Evolutionary conservation across 2,329 filamentous ascomycete genomes (phyloP).

Genomic region (Talaromyces sp.): DNA sequence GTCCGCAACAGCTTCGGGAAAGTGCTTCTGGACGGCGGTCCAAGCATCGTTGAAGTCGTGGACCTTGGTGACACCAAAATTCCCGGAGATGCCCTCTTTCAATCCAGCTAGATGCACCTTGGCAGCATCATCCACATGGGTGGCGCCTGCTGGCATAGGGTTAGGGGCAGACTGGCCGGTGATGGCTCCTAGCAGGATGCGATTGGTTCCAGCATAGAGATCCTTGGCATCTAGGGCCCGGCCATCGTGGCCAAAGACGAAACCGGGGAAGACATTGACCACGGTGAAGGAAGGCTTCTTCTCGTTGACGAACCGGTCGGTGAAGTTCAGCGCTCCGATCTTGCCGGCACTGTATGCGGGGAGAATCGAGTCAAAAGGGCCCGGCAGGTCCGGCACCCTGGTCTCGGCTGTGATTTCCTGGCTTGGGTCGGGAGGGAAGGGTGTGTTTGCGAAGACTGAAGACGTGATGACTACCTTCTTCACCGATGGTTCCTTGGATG

Average conservation of each 20-base stretch:
- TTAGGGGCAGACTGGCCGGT: conserved; percentile 10
- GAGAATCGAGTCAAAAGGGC: not conserved
- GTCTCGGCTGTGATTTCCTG: not conserved
- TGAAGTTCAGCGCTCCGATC: not conserved
- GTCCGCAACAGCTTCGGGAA: not conserved
- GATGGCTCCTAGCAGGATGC: not conserved
- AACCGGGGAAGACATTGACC: conserved; percentile 25
- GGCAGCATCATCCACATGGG: conserved; percentile 28
- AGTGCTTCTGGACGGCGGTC: not conserved
- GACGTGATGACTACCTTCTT: not conserved
- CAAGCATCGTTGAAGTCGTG: not conserved
- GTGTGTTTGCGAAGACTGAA: not conserved
- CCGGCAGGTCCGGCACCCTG: not conserved
- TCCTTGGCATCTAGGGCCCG: conserved; percentile 17
- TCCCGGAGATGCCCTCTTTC: not conserved
- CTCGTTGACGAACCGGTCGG: not conserved
- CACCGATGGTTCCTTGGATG: not conserved
- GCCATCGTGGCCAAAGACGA: conserved; percentile 26
- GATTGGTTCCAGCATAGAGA: conserved; percentile 18
- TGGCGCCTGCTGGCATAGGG: conserved; percentile 10
- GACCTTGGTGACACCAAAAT: not conserved
- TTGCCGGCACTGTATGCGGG: not conserved
- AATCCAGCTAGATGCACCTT: conserved; percentile 17
- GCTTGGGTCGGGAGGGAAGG: not conserved
- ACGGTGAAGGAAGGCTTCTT: conserved; percentile 23